Evolutionary conservation across 2,329 filamentous ascomycete species (phyloP).

Genomic region (Colletotrichum sp.): DNA sequence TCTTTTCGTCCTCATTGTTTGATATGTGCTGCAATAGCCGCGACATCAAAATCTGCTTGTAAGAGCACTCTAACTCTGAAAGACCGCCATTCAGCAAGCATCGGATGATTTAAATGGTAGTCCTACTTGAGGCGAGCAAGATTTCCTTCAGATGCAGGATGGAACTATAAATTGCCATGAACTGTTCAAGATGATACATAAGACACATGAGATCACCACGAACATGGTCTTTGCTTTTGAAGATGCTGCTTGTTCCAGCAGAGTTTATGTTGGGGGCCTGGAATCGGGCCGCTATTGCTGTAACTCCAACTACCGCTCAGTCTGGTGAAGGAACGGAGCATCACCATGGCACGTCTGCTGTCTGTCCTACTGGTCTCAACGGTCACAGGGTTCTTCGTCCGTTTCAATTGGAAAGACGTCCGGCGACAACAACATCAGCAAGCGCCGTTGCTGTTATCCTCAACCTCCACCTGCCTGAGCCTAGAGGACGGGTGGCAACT

Average conservation of each 20-base stretch:
- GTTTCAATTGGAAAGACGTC: neutral
- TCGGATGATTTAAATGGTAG: neutral
- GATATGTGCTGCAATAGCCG: neutral
- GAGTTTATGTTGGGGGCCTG: too few species aligned
- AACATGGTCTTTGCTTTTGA: too few species aligned
- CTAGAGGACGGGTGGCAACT: neutral
- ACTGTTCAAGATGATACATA: too few species aligned
- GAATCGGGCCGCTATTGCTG: too few species aligned
- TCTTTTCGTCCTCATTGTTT: neutral
- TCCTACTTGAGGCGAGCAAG: neutral
- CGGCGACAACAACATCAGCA: neutral
- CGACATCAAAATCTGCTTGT: neutral
- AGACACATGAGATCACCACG: too few species aligned
- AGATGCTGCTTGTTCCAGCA: too few species aligned
- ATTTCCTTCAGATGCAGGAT: neutral
- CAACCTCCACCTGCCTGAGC: neutral
- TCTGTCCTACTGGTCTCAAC: neutral
- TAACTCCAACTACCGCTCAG: too few species aligned
- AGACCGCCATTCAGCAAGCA: neutral
- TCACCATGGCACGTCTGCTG: neutral
- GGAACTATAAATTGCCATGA: neutral
- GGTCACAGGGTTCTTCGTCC: neutral
- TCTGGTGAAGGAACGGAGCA: neutral
- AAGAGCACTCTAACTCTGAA: neutral
- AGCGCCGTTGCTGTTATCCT: neutral